phyloP scores from a whole-genome alignment of 2,329 filamentous ascomycete genomes.

The Endoconidiophora laricicola region DNA sequence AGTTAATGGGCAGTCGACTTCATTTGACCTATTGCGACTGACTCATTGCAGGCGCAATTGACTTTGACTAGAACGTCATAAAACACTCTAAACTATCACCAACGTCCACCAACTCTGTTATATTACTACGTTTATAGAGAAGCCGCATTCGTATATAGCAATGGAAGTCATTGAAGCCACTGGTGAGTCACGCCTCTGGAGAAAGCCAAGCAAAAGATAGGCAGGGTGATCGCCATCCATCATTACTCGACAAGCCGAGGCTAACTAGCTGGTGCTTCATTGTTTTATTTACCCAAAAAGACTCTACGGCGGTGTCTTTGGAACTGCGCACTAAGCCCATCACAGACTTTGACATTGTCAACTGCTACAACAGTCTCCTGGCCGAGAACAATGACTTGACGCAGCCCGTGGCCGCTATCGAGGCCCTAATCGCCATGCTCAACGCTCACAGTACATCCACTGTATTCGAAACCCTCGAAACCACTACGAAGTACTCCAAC shows the following conservation, averaged over 20 bases:
- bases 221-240: too few relatives aligned
- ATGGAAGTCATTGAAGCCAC: too few relatives aligned
- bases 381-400: slow-evolving; percentile 65
- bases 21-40: too few relatives aligned
- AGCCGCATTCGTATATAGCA: too few relatives aligned
- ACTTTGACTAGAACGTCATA: too few relatives aligned
- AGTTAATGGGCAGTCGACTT: too few relatives aligned
- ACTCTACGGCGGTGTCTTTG: background rate
- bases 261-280: background rate
- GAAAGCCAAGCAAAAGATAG: background rate
- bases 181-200: background rate
- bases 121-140: too few relatives aligned
- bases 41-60: too few relatives aligned
- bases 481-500: slow-evolving; percentile 60
- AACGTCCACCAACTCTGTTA: too few relatives aligned
- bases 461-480: slow-evolving; percentile 82
- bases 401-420: slow-evolving; percentile 89
- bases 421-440: slow-evolving; percentile 75
- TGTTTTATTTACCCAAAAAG: background rate
- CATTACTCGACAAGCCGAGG: background rate
- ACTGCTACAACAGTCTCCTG: slow-evolving; percentile 37
- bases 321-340: slow-evolving; percentile 9
- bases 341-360: slow-evolving; percentile 31
- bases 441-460: slow-evolving; percentile 66
- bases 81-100: too few relatives aligned